These are phyloP conservation scores for Microdochium nivale DNA, from an alignment of 2,329 filamentous ascomycete genomes.

Conservation along the genomic window DNA sequence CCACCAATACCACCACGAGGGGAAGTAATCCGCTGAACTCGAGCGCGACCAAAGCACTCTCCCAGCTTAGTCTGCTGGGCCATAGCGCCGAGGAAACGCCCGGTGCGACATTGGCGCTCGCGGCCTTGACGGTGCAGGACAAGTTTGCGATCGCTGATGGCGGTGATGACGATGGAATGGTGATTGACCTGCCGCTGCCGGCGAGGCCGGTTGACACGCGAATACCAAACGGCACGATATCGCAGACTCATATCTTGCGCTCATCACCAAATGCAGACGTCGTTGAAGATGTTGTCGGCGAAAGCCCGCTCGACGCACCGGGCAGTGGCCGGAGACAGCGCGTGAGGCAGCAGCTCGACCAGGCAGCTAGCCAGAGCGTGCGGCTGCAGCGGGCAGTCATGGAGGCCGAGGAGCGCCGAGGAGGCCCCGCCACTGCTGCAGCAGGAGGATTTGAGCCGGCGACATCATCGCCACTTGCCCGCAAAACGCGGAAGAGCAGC, in stretches of 20 bases:
- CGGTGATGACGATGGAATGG: neutral
- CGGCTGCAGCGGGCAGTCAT: constrained; percentile 32
- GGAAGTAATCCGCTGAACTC: neutral
- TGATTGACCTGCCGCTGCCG: neutral
- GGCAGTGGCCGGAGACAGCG: constrained; percentile 43
- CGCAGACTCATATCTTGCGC: constrained; percentile 3
- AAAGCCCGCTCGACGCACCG: constrained; percentile 46
- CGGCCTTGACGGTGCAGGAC: neutral
- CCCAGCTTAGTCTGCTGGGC: neutral
- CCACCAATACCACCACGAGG: neutral
- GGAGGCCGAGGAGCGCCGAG: constrained; percentile 13
- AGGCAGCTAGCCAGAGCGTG: constrained; percentile 28
- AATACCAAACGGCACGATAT: neutral
- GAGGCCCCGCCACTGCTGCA: constrained; percentile 5
- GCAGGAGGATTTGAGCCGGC: constrained; percentile 18
- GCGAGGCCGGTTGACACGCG: neutral
- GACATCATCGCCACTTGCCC: constrained; percentile 33
- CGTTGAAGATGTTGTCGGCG: constrained; percentile 34
- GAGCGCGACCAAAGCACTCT: neutral
- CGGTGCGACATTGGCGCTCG: neutral
- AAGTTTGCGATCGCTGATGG: neutral
- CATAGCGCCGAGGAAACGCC: neutral
- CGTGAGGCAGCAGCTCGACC: constrained; percentile 20
- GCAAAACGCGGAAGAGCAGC: constrained; percentile 25
- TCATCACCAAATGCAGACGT: constrained; percentile 1